Evolutionary conservation across 2,329 filamentous ascomycete genomes (phyloP).

Genomic region (Hymenoscyphus salicellus): DNA sequence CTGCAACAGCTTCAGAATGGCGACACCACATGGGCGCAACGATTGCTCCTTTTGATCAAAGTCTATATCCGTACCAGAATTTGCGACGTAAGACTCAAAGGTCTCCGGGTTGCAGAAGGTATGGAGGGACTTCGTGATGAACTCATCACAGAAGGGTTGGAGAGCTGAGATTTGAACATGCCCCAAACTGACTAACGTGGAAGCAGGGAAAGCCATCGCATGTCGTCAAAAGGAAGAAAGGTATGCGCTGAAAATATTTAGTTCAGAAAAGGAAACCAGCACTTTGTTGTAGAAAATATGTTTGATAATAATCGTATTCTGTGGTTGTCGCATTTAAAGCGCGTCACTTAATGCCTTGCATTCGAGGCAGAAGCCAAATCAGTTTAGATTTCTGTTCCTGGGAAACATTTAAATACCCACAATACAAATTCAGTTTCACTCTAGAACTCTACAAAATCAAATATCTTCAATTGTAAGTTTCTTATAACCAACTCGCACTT

Average conservation of each 20-base stretch:
- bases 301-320: background rate
- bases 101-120: conserved; percentile 6
- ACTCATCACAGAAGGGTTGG: background rate
- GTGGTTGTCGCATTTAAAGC: no score
- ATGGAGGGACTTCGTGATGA: conserved; percentile 6
- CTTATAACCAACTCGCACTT: no score
- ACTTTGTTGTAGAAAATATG: background rate
- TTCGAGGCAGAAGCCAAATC: no score
- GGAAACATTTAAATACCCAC: no score
- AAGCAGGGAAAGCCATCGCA: background rate
- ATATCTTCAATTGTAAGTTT: no score
- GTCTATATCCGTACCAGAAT: background rate
- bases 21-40: conserved; percentile 17
- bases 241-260: background rate
- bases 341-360: no score
- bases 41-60: background rate
- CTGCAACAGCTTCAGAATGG: conserved; percentile 22
- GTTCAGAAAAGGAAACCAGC: background rate
- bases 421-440: no score
- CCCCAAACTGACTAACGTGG: background rate
- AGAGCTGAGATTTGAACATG: background rate
- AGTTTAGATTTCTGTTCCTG: no score
- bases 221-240: background rate
- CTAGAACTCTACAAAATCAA: no score
- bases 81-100: background rate